Conservation (phyloP, 169 alveolate genomes). For the Plasmodium cynomolgi region DNA sequence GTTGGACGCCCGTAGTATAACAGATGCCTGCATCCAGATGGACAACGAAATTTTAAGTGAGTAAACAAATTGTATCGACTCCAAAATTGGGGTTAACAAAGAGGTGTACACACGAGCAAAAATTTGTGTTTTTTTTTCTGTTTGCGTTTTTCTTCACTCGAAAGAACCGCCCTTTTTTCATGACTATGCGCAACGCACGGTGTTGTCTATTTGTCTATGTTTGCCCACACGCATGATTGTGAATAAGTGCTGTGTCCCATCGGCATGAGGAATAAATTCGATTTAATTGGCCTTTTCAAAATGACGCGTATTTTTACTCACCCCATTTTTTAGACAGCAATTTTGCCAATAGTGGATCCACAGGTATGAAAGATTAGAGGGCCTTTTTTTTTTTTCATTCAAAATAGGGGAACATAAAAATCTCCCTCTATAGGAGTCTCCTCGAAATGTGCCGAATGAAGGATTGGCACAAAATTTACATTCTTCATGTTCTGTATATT, state of each 20-base stretch:
- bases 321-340: slow-evolving; percentile 35
- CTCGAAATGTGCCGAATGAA: neutral
- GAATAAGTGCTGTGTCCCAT: neutral
- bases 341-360: slow-evolving; percentile 64
- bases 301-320: neutral
- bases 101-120: neutral
- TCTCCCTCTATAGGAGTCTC: neutral
- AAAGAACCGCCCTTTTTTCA: neutral
- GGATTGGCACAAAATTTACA: neutral
- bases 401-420: neutral
- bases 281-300: neutral
- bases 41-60: slow-evolving; percentile 60
- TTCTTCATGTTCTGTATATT: neutral
- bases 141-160: neutral
- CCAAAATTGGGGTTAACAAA: neutral
- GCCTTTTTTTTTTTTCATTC: neutral
- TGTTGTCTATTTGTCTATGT: neutral
- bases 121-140: too few species aligned
- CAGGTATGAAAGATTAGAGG: slow-evolving; percentile 20
- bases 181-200: neutral
- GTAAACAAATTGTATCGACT: neutral
- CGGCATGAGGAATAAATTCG: neutral
- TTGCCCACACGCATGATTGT: neutral
- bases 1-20: slow-evolving; percentile 31
- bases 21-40: slow-evolving; percentile 66